phyloP scores from a whole-genome alignment of 352 stramenopile genomes.

The Pythium scleroteichum region DNA sequence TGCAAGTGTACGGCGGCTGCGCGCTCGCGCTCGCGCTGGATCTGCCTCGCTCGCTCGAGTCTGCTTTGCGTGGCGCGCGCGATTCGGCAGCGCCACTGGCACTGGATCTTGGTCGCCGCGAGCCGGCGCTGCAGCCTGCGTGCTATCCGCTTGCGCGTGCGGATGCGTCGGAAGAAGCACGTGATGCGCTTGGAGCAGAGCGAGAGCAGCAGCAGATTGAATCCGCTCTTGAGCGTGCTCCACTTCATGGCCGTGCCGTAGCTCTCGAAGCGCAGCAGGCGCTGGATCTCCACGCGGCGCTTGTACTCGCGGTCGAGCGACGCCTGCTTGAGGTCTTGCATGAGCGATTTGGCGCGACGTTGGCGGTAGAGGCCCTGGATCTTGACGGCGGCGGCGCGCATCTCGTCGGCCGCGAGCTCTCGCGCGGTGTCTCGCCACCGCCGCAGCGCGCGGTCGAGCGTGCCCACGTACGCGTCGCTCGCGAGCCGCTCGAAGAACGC shows the following conservation, averaged over 20 bases:
- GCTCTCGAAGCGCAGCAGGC: conserved; percentile 56
- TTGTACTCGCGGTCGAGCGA: conserved; percentile 44
- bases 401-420: conserved; percentile 27
- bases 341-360: conserved; percentile 36
- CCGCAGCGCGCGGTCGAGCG: conserved; percentile 36
- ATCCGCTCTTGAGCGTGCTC: conserved; percentile 52
- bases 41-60: neutral
- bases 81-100: conserved; percentile 11
- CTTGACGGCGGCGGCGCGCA: conserved; percentile 32
- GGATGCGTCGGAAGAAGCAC: conserved; percentile 46
- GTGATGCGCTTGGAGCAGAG: conserved; percentile 48
- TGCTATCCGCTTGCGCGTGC: conserved; percentile 32
- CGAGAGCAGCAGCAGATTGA: conserved; percentile 54
- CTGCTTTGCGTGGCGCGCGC: neutral
- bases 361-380: conserved; percentile 51
- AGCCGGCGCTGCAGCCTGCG: conserved; percentile 22
- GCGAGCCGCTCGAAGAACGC: conserved; percentile 57
- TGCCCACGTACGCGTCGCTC: conserved; percentile 56
- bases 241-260: conserved; percentile 59
- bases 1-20: conserved; percentile 20
- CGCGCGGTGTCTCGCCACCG: conserved; percentile 30
- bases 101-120: conserved; percentile 40
- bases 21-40: conserved; percentile 19
- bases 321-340: conserved; percentile 40
- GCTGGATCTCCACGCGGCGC: conserved; percentile 40